Evolutionary conservation across 371 early-diverging fungal species (phyloP), one percentile per base, ranked within the genome.

Genomic region (Rhizopus sp.): DNA sequence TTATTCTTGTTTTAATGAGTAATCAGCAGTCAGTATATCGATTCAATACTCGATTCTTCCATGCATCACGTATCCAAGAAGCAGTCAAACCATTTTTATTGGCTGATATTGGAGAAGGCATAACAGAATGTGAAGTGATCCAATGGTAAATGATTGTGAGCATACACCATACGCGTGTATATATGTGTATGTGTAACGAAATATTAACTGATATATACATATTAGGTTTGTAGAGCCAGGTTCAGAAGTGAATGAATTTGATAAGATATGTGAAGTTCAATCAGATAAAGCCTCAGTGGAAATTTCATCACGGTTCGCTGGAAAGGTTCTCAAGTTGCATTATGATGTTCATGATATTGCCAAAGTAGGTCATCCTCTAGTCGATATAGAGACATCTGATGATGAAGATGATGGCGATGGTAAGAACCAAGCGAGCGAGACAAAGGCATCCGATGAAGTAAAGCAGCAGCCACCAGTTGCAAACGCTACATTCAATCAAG

Each of bases 71-170:
- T 6, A 16, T 58, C 31, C 42, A 17, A 15, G 58, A 77, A n/a
- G 81, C 70, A 10, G 69, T 81, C 38, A 82, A 89, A 13, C 90
- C 93, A 3, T 98, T 92, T 78, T 64, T 89, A 53, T 78, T 98
- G 47, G 98, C 98, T 4, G 98, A 98, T 78, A 95, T 98, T 62
- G 98, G 98, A 35, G 98, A 98, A 76, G 98, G 98, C 40, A 97
- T 96, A 58, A 95, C 95, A 4, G 98, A 98, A 70, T 93, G 93
- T 69, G 97, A 98, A 68, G 75, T 98, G 6, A 88, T 95, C 61
- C 96, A 98, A 80, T 98, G 98, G 98, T 97, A 81, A 61, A 32
- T 9, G 13, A 7, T n/a, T 32, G 37, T 5, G 52, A 16, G 4
- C 16, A 23, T 23, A 23, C 23, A 23, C 23, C 23, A 23, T 23